Conservation (phyloP, 208 protist species). For the Trypanosoma melophagium region DNA sequence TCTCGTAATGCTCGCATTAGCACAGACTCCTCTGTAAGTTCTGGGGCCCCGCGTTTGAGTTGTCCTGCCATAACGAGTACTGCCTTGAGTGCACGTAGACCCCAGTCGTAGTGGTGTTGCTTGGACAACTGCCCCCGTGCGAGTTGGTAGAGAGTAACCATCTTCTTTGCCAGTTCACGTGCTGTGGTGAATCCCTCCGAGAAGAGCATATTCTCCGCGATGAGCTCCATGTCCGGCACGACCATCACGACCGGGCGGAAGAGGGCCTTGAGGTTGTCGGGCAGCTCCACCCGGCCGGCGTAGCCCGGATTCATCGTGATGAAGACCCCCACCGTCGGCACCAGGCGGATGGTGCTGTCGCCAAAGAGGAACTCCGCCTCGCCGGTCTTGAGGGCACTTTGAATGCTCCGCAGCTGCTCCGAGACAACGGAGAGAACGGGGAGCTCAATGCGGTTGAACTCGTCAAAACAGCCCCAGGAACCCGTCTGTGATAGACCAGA, state of each 20-base stretch:
- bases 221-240: conserved; percentile 97
- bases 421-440: conserved; percentile 99
- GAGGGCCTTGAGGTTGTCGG: conserved; percentile 99
- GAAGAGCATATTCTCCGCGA: conserved; percentile 99
- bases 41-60: conserved; percentile 95
- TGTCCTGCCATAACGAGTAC: conserved; percentile 98
- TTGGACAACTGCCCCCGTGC: conserved; percentile 98
- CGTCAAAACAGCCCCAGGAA: conserved; percentile 99
- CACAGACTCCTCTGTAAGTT: conserved; percentile 96
- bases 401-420: conserved; percentile 97
- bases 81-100: conserved; percentile 97
- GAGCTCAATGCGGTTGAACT: conserved; percentile 99
- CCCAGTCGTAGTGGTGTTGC: conserved; percentile 99
- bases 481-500: conserved; percentile 96
- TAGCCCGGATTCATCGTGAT: conserved; percentile 99
- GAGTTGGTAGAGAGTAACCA: conserved; percentile 98
- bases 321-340: conserved; percentile 96
- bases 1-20: conserved; percentile 99
- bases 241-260: conserved; percentile 99
- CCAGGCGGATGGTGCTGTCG: conserved; percentile 84
- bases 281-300: conserved; percentile 98
- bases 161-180: conserved; percentile 97
- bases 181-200: conserved; percentile 97
- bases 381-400: conserved; percentile 88
- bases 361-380: conserved; percentile 93